Evolutionary conservation across 2,329 filamentous ascomycete species (phyloP).

Genomic region (Colletotrichum eleusines): DNA sequence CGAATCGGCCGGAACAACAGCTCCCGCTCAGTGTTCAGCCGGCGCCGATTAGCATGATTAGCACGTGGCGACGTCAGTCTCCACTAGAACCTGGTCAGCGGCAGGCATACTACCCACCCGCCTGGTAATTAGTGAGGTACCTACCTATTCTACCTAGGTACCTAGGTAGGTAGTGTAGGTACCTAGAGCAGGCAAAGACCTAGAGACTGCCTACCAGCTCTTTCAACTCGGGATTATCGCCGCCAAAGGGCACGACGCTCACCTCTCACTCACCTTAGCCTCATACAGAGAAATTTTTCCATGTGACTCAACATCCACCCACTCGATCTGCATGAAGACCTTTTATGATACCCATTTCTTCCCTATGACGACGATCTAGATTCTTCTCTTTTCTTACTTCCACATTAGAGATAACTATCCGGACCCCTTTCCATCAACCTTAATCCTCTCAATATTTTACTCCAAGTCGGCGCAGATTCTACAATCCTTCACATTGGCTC

Average conservation of each 20-base stretch:
- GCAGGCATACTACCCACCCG: too few relatives aligned
- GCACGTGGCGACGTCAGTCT: constrained; percentile 23
- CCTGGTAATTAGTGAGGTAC: constrained; percentile 11
- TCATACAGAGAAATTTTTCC: constrained; percentile 33
- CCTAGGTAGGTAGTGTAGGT: background rate
- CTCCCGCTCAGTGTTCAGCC: background rate
- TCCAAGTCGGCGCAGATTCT: background rate
- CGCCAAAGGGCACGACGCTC: constrained; percentile 17
- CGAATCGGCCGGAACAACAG: background rate
- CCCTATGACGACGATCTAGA: constrained; percentile 20
- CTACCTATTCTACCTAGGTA: background rate
- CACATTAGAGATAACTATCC: constrained; percentile 21
- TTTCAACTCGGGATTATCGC: constrained; percentile 26
- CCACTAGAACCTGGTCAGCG: constrained; percentile 26
- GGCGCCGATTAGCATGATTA: background rate
- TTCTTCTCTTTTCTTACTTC: background rate
- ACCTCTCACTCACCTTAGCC: constrained; percentile 19
- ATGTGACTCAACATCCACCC: constrained; percentile 39
- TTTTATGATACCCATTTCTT: constrained; percentile 38
- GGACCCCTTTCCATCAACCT: constrained; percentile 28
- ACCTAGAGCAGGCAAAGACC: constrained; percentile 19
- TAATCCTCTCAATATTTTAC: background rate
- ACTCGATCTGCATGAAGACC: constrained; percentile 22
- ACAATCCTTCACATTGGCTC: constrained; percentile 24
- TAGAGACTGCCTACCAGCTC: constrained; percentile 1